Base-by-base conservation (phyloP, 1,284 basidiomycete genomes). In the Volvariella volvacea region DNA sequence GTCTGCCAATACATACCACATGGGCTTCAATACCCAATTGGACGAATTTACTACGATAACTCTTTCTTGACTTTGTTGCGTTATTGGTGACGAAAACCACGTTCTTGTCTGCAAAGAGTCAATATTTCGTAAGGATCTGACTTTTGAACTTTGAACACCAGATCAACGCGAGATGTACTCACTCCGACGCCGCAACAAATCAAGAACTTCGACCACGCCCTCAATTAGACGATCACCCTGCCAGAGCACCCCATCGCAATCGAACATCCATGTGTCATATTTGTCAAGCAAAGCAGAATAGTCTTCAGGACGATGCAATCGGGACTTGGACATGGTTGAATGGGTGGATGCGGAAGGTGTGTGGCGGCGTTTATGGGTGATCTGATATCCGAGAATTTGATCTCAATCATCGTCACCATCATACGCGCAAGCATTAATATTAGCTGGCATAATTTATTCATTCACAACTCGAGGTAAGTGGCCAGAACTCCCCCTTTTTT, bases 61-160 rank as follows among this genome's bases (percentile, higher is more conserved):
- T 83, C 61, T 71, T 78, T 43, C 95, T 73, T 9, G 91, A 94
- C 67, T 95, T 94, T 40, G 86, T 92, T n/a, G 95, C 95, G 61
- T 98, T 99, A 70, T 98, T 98, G 22, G 94, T 97, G 31, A 98
- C 93, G 61, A 98, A 99, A 32, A 98, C 71, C 42, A 99, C 70
- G 48, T 80, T 78, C 72, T 98, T 99, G n/a, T 36, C 34, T 36
- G 19, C 19, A 16, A 36, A 22, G 21, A 4, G n/a, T 19, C 28
- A 19, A 40, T n/a, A 47, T 17, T 39, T 32, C 43, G 19, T 34
- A 28, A 34, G 20, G 25, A 34, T 36, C 37, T 39, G 15, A 37
- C 22, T 15, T 30, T 37, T 32, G 21, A 36, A 32, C 20, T 17
- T 30, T 16, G 41, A 42, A n/a, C n/a, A n/a, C n/a, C n/a, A n/a